Base-by-base conservation (phyloP, 202 grass and related monocot species). In the Carex sylvatica region DNA sequence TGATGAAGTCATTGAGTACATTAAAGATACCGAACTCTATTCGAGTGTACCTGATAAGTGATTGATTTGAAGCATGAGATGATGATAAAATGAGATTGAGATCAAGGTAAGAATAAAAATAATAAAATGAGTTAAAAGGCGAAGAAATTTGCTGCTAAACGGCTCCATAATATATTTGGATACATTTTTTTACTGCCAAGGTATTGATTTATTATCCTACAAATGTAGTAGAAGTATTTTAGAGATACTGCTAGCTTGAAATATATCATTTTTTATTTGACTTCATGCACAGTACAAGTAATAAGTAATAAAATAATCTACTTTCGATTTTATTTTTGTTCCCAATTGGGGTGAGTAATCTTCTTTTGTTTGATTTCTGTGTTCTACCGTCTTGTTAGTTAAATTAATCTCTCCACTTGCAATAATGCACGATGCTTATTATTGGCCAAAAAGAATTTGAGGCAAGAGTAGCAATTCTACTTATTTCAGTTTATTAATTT, bases 1-100 rank as follows among this genome's bases (percentile, higher is more conserved):
- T 6, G 95, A 98, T 9, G 92, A 95, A 80, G 92, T 93, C 33
- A 90, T 98, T 12, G 83, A 86, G 24, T 98, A 95, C 85, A 93
- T 98, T 38, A 84, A 81, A 85, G 83, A 93, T 79, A 88, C 89
- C 28, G 82, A 77, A 36, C 82, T 98, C 46, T 95, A 87, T 86
- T 73, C 22, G 60, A 69, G 85, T 87, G 19, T 28, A 6, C 63
- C 15, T 51, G 80, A 82, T 47, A 36, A 54, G 23, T 82, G 24
- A 69, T 35, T 4, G 18, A 22, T 70, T 4, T 20, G 23, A 82
- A 77, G 74, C 16, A 59, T 77, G 51, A 77, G 74, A 38, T 13
- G 7, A 18, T 58, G 28, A 5, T 0, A 15, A 28, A 72, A 55
- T 23, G 30, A 54, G 24, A 74, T 31, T 33, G 13, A 54, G 24